Base-by-base conservation (phyloP, 305 asterid genomes). In the Rubia occidens region DNA sequence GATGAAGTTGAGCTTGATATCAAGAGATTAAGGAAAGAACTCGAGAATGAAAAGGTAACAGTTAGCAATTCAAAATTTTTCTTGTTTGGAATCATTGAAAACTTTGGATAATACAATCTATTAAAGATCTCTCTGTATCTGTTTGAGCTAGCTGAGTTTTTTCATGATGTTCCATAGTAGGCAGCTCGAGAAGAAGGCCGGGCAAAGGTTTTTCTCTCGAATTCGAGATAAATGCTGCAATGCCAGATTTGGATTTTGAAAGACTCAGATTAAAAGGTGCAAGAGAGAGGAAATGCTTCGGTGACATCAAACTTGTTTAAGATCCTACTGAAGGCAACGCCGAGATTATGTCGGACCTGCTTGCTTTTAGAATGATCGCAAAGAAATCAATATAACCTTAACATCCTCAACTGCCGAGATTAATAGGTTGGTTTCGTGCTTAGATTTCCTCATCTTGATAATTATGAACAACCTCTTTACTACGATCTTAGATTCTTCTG, bases 141-240 rank as follows among this genome's bases (percentile, higher is more conserved):
- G 20, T 63, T 78, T 26, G 75, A 53, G 60, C 77, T 71, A 84
- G 82, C 85, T 85, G 85, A 78, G 78, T 68, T 79, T 77, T 79
- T 74, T 77, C 72, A 78, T 85, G 84, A 78, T 80, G 90, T 79
- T 87, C 81, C 26, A 85, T 94, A 94, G 99, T 96, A 94, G 99
- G 89, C 96, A 37, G 96, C 95, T 72, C 90, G 96, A 75, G 99
- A 95, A 86, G 99, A 95, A 82, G 97, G 97, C 65, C 89, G 99
- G 99, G 88, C 91, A 40, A 95, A 89, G 83, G 99, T 89, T 77
- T 91, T 96, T 77, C 89, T 75, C 97, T 95, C 71, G 97, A 95
- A 80, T 96, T 94, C 43, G 96, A 91, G 88, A 95, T 95, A 56
- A 89, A 83, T 81, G 90, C 96, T 69, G 96, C 99, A 39, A 81